These are phyloP conservation scores for Hypoxylon crocopeplum DNA, from an alignment of 495 filamentous ascomycete species.

Conservation along the genomic window DNA sequence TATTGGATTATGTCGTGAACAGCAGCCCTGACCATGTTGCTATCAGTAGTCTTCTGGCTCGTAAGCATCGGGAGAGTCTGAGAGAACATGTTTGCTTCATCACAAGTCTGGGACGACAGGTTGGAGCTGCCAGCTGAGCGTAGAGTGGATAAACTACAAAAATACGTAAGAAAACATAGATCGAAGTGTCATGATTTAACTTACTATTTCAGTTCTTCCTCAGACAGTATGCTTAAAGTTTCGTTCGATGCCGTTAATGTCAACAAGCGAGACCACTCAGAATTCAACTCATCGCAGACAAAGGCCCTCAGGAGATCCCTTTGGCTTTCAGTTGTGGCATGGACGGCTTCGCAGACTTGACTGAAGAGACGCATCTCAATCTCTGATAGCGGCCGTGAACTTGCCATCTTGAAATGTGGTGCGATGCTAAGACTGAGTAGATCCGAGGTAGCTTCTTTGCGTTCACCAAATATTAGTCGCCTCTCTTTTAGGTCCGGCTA, in stretches of 20 bases:
- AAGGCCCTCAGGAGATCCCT: slow-evolving; percentile 19
- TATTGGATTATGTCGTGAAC: slow-evolving; percentile 28
- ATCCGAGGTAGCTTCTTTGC: neutral
- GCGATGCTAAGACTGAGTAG: neutral
- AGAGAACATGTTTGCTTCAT: slow-evolving; percentile 3
- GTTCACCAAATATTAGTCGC: neutral
- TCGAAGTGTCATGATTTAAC: neutral
- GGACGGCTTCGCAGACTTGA: slow-evolving; percentile 21
- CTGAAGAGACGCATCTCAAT: slow-evolving; percentile 28
- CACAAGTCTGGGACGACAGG: neutral
- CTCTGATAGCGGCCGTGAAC: slow-evolving; percentile 10
- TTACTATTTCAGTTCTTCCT: slow-evolving; percentile 32
- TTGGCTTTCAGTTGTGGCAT: slow-evolving; percentile 16
- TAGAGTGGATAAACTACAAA: slow-evolving; percentile 4
- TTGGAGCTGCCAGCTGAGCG: neutral
- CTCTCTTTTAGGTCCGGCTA: too few species aligned
- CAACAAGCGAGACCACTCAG: slow-evolving; percentile 24
- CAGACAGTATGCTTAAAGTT: slow-evolving; percentile 21
- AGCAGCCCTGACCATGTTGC: slow-evolving; percentile 1
- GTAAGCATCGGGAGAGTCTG: neutral
- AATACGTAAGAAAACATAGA: neutral
- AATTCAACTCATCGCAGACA: slow-evolving; percentile 11
- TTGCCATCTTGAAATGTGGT: slow-evolving; percentile 13
- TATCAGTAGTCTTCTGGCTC: slow-evolving; percentile 14
- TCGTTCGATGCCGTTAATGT: slow-evolving; percentile 24